These are phyloP conservation scores for Lasiodiplodia gonubiensis DNA, from an alignment of 2,329 filamentous ascomycete genomes.

Conservation along the genomic window DNA sequence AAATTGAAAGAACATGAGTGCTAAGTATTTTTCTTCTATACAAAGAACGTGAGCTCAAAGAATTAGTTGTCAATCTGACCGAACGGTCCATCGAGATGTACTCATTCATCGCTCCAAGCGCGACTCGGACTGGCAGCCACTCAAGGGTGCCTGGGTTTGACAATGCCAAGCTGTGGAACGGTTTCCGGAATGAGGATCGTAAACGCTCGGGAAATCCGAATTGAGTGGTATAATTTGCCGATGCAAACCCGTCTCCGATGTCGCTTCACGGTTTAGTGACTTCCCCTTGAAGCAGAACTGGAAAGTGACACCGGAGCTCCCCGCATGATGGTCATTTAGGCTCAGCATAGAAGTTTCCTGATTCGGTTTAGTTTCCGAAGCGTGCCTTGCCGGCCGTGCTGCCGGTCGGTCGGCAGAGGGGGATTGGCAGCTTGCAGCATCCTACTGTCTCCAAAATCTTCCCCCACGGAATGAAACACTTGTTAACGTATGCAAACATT, in stretches of 20 bases:
- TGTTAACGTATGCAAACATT: too few relatives aligned
- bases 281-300: not conserved
- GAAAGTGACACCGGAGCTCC: not conserved
- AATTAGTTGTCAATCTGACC: not conserved
- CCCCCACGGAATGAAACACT: too few relatives aligned
- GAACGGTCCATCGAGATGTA: not conserved
- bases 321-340: not conserved
- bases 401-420: not conserved
- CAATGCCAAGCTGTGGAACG: too few relatives aligned
- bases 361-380: not conserved
- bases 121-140: not conserved
- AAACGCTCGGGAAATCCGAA: not conserved
- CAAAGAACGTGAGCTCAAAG: not conserved
- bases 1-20: not conserved
- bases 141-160: not conserved
- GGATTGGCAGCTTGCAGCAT: not conserved
- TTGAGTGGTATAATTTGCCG: not conserved
- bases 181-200: not conserved
- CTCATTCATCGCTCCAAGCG: not conserved
- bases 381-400: not conserved
- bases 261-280: not conserved
- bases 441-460: too few relatives aligned
- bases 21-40: not conserved
- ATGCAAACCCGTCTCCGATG: not conserved
- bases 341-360: not conserved